phyloP scores from a whole-genome alignment of 2,329 filamentous ascomycete species.

The Chalaropsis ovoidea region DNA sequence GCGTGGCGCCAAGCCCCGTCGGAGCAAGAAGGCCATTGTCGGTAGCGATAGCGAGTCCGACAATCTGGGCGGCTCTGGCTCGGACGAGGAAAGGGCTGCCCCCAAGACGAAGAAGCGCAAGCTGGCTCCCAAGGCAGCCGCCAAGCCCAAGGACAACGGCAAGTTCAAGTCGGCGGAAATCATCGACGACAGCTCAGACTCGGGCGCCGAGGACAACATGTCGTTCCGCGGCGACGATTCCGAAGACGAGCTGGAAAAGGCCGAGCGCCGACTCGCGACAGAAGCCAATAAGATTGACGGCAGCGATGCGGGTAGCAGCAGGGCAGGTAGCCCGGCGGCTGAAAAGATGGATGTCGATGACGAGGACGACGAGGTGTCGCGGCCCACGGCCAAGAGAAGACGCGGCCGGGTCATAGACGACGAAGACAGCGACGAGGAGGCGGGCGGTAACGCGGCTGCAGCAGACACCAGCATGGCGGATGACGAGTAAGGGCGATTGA shows the following conservation, averaged over 20 bases:
- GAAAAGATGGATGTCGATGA: constrained; percentile 49
- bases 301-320: constrained; percentile 10
- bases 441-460: constrained; percentile 29
- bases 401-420: constrained; percentile 40
- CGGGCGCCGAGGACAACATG: constrained; percentile 32
- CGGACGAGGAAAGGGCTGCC: constrained; percentile 36
- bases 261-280: constrained; percentile 30
- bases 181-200: constrained; percentile 44
- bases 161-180: constrained; percentile 85
- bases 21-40: constrained; percentile 50
- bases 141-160: constrained; percentile 27
- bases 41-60: constrained; percentile 35
- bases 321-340: constrained; percentile 15
- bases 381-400: constrained; percentile 35
- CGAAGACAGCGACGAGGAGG: constrained; percentile 46
- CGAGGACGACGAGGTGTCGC: constrained; percentile 44
- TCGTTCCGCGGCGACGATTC: constrained; percentile 24
- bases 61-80: constrained; percentile 34
- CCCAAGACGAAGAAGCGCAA: constrained; percentile 51
- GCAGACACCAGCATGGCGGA: constrained; percentile 23
- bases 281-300: constrained; percentile 22
- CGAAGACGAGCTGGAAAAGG: constrained; percentile 32
- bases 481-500: constrained; percentile 15
- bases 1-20: constrained; percentile 34
- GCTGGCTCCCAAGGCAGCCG: constrained; percentile 42